A percentile compares a stretch with the other conserved stretches of the same genome.
These are phyloP conservation scores for Crithidia mellificae DNA, from an alignment of 208 protist species.

Conservation along the genomic window DNA sequence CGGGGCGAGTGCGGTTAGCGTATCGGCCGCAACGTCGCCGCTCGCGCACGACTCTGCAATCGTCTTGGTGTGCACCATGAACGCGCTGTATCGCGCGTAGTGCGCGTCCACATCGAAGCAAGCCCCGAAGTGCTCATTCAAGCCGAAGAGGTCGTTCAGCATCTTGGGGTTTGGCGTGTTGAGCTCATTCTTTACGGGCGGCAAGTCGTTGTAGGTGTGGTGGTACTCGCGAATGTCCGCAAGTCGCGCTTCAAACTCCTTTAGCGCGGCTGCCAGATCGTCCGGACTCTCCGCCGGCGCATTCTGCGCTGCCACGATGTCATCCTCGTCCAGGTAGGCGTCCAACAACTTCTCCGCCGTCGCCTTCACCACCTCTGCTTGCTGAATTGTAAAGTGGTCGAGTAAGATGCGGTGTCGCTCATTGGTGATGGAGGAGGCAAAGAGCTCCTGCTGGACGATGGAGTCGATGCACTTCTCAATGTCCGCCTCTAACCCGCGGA, in stretches of 20 bases:
- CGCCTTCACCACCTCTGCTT: conserved; percentile 47
- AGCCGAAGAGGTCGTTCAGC: conserved; percentile 61
- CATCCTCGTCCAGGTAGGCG: conserved; percentile 84
- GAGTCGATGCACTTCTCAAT: conserved; percentile 78
- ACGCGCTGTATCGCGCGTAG: conserved; percentile 73
- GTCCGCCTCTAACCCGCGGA: conserved; percentile 80
- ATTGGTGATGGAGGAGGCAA: conserved; percentile 50
- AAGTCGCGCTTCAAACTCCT: conserved; percentile 73
- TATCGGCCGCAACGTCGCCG: background rate
- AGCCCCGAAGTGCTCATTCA: conserved; percentile 61
- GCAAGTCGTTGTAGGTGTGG: conserved; percentile 69
- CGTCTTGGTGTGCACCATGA: conserved; percentile 67
- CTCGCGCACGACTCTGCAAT: conserved; percentile 29
- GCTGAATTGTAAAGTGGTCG: conserved; percentile 76
- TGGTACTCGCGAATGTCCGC: conserved; percentile 88
- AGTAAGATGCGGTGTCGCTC: conserved; percentile 72
- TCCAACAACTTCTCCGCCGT: conserved; percentile 82
- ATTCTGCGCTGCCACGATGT: conserved; percentile 66
- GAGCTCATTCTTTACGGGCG: conserved; percentile 51
- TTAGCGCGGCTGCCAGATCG: conserved; percentile 54
- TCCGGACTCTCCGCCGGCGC: conserved; percentile 53
- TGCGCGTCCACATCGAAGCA: conserved; percentile 80
- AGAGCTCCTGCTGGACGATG: conserved; percentile 83
- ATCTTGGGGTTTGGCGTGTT: conserved; percentile 48
- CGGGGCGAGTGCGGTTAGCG: conserved; percentile 7